A percentile compares a stretch with the other conserved stretches of the same genome.
These are phyloP conservation scores for Breviolum minutum DNA, from an alignment of 73 alveolate species.

Conservation along the genomic window DNA sequence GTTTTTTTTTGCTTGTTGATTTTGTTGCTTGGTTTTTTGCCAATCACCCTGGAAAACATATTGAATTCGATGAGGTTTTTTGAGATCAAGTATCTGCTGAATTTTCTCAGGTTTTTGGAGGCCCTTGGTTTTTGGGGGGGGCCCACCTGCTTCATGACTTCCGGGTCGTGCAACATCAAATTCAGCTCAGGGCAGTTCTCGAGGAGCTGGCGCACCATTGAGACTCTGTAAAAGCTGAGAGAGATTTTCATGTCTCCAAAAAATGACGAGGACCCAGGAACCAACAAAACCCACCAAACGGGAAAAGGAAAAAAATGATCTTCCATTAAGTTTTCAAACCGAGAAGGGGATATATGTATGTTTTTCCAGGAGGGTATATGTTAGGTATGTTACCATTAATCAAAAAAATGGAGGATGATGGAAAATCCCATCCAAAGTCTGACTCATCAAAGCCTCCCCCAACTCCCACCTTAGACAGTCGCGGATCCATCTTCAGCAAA, in stretches of 20 bases:
- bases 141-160: slow-evolving; percentile 83
- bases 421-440: not conserved
- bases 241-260: not conserved
- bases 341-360: not conserved
- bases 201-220: slow-evolving; percentile 40
- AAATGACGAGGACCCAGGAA: not conserved
- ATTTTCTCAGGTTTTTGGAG: not conserved
- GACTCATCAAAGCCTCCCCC: not conserved
- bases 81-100: not conserved
- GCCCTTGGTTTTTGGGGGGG: not conserved
- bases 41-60: not conserved
- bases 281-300: not conserved
- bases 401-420: not conserved
- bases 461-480: slow-evolving; percentile 56
- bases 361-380: no score
- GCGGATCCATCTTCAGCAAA: slow-evolving; percentile 85
- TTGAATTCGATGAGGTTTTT: not conserved
- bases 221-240: no score
- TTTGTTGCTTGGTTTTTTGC: not conserved
- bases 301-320: not conserved
- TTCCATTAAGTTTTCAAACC: not conserved
- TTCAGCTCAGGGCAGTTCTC: slow-evolving; percentile 83
- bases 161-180: slow-evolving; percentile 76
- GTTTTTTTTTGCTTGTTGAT: not conserved
- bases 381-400: not conserved